Evolutionary conservation across 2,329 filamentous ascomycete genomes (phyloP).

Genomic region (Microascus cirrosus): DNA sequence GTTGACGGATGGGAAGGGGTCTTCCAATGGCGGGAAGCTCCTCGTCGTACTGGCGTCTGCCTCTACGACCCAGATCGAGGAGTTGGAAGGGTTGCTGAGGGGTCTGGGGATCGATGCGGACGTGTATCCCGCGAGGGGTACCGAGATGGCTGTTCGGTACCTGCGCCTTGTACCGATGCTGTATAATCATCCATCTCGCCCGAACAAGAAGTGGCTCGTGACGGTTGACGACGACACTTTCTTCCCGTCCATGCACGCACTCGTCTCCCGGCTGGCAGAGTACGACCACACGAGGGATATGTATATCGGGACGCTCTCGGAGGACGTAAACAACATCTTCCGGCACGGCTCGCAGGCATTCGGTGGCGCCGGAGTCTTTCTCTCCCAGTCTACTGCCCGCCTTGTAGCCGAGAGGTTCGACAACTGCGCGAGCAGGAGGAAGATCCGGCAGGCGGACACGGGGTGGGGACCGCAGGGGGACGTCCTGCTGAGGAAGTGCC

Average conservation of each 20-base stretch:
- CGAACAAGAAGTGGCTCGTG: constrained; percentile 32
- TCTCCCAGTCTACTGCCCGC: constrained; percentile 39
- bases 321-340: constrained; percentile 38
- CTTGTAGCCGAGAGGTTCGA: constrained; percentile 33
- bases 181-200: constrained; percentile 45
- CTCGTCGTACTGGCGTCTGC: constrained; percentile 18
- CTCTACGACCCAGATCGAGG: not conserved
- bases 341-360: constrained; percentile 48
- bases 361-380: constrained; percentile 48
- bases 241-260: constrained; percentile 40
- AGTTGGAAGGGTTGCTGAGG: constrained; percentile 21
- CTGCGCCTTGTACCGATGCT: constrained; percentile 36
- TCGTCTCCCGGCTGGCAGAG: constrained; percentile 33
- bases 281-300: constrained; percentile 35
- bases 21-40: constrained; percentile 24
- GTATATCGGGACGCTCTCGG: constrained; percentile 47
- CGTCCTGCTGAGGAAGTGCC: constrained; percentile 43
- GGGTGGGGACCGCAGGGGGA: constrained; percentile 48
- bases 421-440: constrained; percentile 34
- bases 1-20: constrained; percentile 41
- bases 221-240: constrained; percentile 55
- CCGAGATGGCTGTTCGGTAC: constrained; percentile 48
- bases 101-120: constrained; percentile 44
- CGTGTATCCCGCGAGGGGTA: constrained; percentile 41
- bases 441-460: constrained; percentile 41